phyloP scores from a whole-genome alignment of 192 early-diverging fungal genomes.

The Paraglomus occultum region DNA sequence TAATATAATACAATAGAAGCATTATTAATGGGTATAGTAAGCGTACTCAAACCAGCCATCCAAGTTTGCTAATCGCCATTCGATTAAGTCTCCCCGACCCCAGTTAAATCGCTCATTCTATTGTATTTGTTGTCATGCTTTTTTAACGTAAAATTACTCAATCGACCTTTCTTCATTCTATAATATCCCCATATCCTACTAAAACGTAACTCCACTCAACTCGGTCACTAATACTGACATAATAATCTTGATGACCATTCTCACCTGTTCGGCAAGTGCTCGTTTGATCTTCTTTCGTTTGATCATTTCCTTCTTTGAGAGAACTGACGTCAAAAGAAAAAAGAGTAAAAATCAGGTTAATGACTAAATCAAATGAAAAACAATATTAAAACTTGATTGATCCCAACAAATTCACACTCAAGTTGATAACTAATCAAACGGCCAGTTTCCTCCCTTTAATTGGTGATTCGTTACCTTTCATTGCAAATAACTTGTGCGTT shows the following conservation, averaged over 20 bases:
- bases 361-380: slow-evolving; percentile 7
- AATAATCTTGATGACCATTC: slow-evolving; percentile 27
- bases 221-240: slow-evolving; percentile 26
- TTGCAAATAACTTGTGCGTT: slow-evolving; percentile 82
- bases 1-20: slow-evolving; percentile 94
- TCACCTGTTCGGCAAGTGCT: slow-evolving; percentile 95
- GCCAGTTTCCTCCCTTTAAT: background rate
- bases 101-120: no score
- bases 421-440: background rate
- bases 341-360: slow-evolving; percentile 8
- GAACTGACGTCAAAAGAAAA: slow-evolving; percentile 35
- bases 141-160: no score
- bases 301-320: slow-evolving; percentile 95
- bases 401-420: background rate
- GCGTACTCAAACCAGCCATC: no score
- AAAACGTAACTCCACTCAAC: slow-evolving; percentile 62
- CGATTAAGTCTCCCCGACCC: no score
- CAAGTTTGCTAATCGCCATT: no score
- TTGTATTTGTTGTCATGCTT: no score
- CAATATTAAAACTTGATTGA: background rate
- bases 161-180: no score
- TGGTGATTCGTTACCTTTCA: slow-evolving; percentile 70
- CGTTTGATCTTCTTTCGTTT: slow-evolving; percentile 98
- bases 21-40: slow-evolving; percentile 62
- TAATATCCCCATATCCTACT: no score